A percentile compares a stretch with the other conserved stretches of the same genome.
phyloP scores from a whole-genome alignment of 108 stramenopile genomes.

The Asterionellopsis glacialis region DNA sequence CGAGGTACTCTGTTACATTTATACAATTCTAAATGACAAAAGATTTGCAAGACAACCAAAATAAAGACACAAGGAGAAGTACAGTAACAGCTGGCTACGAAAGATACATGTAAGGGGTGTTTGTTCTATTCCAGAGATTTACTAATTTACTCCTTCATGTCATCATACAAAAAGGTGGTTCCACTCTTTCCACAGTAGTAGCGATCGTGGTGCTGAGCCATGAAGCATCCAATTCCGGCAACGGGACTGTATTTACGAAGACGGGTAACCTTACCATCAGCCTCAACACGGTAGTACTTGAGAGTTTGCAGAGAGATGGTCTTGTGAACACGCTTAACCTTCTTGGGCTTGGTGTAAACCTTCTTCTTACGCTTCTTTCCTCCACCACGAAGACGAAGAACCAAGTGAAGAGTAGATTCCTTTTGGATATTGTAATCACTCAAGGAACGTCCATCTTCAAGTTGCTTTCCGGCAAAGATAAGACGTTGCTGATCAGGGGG shows the following conservation, averaged over 20 bases:
- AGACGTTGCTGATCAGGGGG: constrained; percentile 96
- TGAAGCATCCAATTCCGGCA: constrained; percentile 98
- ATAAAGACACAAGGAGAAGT: no score
- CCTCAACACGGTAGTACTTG: constrained; percentile 99
- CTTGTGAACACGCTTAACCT: constrained; percentile 94
- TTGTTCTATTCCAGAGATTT: not conserved
- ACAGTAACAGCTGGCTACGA: no score
- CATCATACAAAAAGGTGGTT: constrained; percentile 91
- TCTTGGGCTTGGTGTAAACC: constrained; percentile 99
- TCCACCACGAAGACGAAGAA: constrained; percentile 90
- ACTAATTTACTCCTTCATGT: constrained; percentile 85
- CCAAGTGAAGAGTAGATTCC: constrained; percentile 93
- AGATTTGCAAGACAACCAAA: no score
- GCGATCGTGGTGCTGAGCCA: constrained; percentile 98
- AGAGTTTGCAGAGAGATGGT: constrained; percentile 93
- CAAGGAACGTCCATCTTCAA: constrained; percentile 93
- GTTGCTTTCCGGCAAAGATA: constrained; percentile 97
- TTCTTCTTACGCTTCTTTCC: constrained; percentile 98
- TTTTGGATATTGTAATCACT: constrained; percentile 98
- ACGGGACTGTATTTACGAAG: constrained; percentile 94
- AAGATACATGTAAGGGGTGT: no score
- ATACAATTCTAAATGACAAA: no score
- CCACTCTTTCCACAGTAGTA: constrained; percentile 99
- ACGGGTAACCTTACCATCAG: constrained; percentile 94
- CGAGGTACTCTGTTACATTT: no score